Evolutionary conservation across 2,329 filamentous ascomycete genomes (phyloP), one percentile per base, ranked within the genome.

Genomic region (Botrytis aclada): DNA sequence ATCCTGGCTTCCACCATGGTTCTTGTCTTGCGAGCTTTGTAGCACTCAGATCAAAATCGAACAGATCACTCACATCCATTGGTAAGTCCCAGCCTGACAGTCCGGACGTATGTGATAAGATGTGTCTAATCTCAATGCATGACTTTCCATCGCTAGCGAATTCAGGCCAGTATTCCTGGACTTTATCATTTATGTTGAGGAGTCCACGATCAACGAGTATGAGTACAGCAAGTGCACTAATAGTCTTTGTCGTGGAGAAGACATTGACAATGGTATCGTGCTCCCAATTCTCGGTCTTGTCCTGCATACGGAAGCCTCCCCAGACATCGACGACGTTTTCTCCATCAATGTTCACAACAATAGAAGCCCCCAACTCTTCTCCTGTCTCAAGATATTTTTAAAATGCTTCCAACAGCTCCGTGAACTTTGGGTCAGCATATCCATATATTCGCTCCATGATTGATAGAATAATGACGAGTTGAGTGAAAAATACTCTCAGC

Each of bases 1-100:
- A 83, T 1, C 85, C 85, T 0, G 85, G 83, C 43, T 76, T 78
- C 84, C 84, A 86, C 80, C 82, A 84, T 0, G 84, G 84, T 2
- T 80, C 77, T 71, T 86, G 84, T 8, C 73, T 69, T 5, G 82
- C 83, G 4, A 86, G 54, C 39, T 70, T 70, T 9, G 54, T 32
- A 29, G 34, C 67, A 16, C 54, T 62, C 4, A 16, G 20, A 34
- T 47, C 39, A 18, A 70, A 61, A 20, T 70, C 5, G 5, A 43
- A 37, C 0, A 70, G 54, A 7, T 47, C 29, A 9, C 45, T 56
- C 16, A n/a, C 7, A 3, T 20, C 62, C 54, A 70, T 61, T 22
- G 9, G 29, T 18, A 20, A 10, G 5, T 62, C 54, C 39, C 54
- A 62, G 14, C 67, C 67, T 8, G 67, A 34, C 1, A 47, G 4